phyloP scores from a whole-genome alignment of 805 yeast species.

The Zygotorulaspora sp. region DNA sequence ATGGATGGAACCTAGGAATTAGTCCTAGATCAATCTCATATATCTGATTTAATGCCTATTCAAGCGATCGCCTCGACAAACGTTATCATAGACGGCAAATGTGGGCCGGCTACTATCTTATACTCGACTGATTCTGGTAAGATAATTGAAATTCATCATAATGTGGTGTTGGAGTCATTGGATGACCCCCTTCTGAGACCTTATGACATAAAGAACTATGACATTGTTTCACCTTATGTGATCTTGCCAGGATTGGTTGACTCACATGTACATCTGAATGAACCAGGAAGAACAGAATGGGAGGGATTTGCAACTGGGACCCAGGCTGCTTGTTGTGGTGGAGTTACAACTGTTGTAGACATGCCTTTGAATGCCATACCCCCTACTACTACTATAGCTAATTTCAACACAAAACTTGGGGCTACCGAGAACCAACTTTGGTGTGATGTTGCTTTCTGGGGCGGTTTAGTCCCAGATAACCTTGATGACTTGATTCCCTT shows the following conservation, averaged over 20 bases:
- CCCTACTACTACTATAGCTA: constrained; percentile 81
- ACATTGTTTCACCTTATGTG: constrained; percentile 57
- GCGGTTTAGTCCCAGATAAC: constrained; percentile 84
- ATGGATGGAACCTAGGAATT: too few species aligned
- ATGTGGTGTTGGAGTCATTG: constrained; percentile 33
- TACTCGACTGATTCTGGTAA: constrained; percentile 55
- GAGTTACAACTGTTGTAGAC: constrained; percentile 91
- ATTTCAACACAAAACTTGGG: constrained; percentile 65
- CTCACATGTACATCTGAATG: constrained; percentile 90
- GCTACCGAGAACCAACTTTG: constrained; percentile 82
- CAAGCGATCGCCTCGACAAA: constrained; percentile 55
- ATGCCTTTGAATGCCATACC: constrained; percentile 97
- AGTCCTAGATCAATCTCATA: too few species aligned
- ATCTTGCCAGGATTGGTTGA: constrained; percentile 91
- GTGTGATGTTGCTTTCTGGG: constrained; percentile 97
- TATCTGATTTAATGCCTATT: constrained; percentile 12
- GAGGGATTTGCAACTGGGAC: constrained; percentile 98
- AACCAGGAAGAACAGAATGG: constrained; percentile 98
- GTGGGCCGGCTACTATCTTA: constrained; percentile 60
- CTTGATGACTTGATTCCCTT: constrained; percentile 65
- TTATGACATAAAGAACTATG: constrained; percentile 44
- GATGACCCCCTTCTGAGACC: constrained; percentile 39
- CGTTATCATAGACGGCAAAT: constrained; percentile 47
- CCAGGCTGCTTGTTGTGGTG: constrained; percentile 90
- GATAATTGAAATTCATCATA: constrained; percentile 48